Percentiles rank a stretch among this genome's conserved stretches.
Conservation (phyloP, 768 basidiomycete species). For the Leccinum variicolor region DNA sequence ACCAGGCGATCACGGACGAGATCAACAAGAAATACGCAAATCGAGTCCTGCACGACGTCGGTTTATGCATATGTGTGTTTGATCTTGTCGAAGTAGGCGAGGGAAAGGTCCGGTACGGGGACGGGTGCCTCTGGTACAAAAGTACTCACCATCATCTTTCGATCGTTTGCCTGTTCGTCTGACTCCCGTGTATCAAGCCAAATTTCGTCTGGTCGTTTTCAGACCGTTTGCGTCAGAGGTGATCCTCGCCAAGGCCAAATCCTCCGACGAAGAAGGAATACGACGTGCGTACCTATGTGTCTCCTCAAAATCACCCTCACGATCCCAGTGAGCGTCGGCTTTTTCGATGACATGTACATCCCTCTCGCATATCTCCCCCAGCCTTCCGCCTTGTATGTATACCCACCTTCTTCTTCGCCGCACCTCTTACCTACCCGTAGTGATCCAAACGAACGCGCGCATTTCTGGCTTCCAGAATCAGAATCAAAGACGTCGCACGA, state of each 20-base stretch:
- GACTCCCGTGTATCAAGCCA: constrained; percentile 45
- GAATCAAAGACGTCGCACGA: constrained; percentile 50
- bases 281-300: constrained; percentile 51
- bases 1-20: constrained; percentile 78
- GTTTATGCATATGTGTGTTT: constrained; percentile 87
- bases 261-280: constrained; percentile 81
- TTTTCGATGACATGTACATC: constrained; percentile 94
- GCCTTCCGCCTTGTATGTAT: constrained; percentile 70
- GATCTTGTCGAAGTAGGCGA: constrained; percentile 85
- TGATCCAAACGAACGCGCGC: constrained; percentile 77
- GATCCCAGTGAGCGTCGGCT: constrained; percentile 71
- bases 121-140: constrained; percentile 94
- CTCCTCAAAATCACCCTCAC: background rate
- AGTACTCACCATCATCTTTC: constrained; percentile 39
- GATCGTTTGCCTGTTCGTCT: background rate
- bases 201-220: constrained; percentile 89
- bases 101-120: constrained; percentile 91
- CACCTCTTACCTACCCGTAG: constrained; percentile 32
- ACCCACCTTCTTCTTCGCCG: background rate
- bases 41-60: constrained; percentile 84
- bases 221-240: constrained; percentile 90
- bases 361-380: constrained; percentile 77
- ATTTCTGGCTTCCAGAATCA: constrained; percentile 77
- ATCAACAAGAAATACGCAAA: constrained; percentile 97
- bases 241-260: constrained; percentile 83